phyloP scores from a whole-genome alignment of 257 asterid genomes.

The Forsythia suspensa region DNA sequence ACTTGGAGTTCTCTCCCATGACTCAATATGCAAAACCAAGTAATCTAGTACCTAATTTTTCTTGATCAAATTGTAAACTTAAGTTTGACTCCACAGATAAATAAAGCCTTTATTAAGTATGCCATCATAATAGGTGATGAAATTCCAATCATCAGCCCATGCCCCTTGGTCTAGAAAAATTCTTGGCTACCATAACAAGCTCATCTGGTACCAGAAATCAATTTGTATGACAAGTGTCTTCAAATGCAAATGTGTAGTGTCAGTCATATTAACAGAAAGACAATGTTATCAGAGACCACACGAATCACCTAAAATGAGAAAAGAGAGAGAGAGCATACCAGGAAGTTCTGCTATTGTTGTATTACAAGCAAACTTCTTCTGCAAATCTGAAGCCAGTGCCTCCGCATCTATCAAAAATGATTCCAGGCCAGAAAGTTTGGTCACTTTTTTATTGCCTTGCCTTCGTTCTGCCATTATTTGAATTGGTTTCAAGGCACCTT shows the following conservation, averaged over 20 bases:
- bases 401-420: slow-evolving; percentile 79
- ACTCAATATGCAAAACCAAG: neutral
- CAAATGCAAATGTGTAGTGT: slow-evolving; percentile 7
- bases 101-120: neutral
- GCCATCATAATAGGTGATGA: neutral
- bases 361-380: slow-evolving; percentile 96
- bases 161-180: neutral
- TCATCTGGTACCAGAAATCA: neutral
- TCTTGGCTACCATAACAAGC: neutral
- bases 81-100: neutral
- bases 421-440: slow-evolving; percentile 89
- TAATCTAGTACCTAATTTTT: neutral
- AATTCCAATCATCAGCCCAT: neutral
- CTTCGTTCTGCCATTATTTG: slow-evolving; percentile 92
- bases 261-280: neutral
- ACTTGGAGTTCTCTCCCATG: neutral
- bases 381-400: slow-evolving; percentile 92
- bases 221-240: neutral
- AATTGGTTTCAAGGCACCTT: slow-evolving; percentile 80
- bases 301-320: no score
- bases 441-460: slow-evolving; percentile 92
- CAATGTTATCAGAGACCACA: neutral
- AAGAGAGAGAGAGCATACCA: slow-evolving; percentile 43
- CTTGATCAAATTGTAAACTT: neutral
- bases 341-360: slow-evolving; percentile 92